phyloP scores from a whole-genome alignment of 2,329 filamentous ascomycete species.

The Pseudogymnoascus sp. region DNA sequence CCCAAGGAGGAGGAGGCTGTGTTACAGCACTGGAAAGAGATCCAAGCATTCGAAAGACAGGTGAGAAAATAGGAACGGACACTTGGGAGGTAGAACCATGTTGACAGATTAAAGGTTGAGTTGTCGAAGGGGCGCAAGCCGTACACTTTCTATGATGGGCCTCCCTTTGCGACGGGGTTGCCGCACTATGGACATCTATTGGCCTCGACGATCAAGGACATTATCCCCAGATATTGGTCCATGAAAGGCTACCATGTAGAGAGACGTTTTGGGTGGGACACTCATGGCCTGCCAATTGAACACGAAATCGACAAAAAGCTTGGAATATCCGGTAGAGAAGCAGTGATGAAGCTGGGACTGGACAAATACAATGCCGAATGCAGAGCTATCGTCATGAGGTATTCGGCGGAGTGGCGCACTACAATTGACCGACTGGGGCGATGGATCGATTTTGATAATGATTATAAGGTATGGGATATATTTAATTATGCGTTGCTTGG shows the following conservation, averaged over 20 bases:
- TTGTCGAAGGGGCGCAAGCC: conserved; percentile 72
- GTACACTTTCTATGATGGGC: conserved; percentile 93
- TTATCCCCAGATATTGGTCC: conserved; percentile 92
- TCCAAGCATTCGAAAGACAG: conserved; percentile 82
- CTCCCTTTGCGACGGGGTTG: conserved; percentile 65
- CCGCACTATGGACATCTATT: conserved; percentile 62
- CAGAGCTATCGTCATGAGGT: conserved; percentile 87
- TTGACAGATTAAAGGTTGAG: conserved; percentile 45
- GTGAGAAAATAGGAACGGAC: conserved; percentile 32
- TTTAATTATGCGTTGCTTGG: conserved; percentile 10
- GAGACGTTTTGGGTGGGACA: conserved; percentile 91
- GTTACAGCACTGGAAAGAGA: conserved; percentile 81
- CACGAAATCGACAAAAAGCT: conserved; percentile 97
- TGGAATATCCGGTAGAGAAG: conserved; percentile 77
- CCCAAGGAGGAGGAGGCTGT: conserved; percentile 82
- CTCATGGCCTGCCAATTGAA: conserved; percentile 84
- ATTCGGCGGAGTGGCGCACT: conserved; percentile 73
- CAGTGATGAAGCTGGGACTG: conserved; percentile 78
- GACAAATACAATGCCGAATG: conserved; percentile 89
- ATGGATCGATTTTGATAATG: conserved; percentile 97
- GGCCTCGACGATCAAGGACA: conserved; percentile 93
- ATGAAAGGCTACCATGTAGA: conserved; percentile 95
- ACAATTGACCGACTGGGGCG: conserved; percentile 83
- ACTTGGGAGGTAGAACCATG: neutral
- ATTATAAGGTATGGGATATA: conserved; percentile 64